Evolutionary conservation across 805 yeast genomes (phyloP).

Genomic region (Priceomyces haplophilus): DNA sequence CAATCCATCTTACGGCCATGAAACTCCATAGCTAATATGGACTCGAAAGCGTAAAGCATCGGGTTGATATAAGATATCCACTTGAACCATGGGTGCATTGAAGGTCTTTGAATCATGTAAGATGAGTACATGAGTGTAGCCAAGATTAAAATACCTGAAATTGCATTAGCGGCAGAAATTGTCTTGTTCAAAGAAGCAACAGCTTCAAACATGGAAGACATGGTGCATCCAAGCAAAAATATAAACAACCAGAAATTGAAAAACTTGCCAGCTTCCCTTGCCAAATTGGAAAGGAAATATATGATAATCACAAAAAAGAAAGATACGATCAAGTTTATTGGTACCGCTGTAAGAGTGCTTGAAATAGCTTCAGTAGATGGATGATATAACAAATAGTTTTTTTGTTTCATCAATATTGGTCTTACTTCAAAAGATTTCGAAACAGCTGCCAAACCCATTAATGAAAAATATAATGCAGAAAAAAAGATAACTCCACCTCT

Average conservation of each 20-base stretch:
- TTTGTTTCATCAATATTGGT: slow-evolving; percentile 29
- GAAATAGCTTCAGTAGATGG: slow-evolving; percentile 28
- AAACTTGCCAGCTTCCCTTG: slow-evolving; percentile 52
- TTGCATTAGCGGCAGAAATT: slow-evolving; percentile 54
- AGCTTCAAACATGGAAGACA: slow-evolving; percentile 51
- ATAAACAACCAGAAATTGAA: slow-evolving; percentile 48
- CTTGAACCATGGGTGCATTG: slow-evolving; percentile 35
- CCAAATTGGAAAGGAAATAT: slow-evolving; percentile 36
- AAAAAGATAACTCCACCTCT: slow-evolving; percentile 65
- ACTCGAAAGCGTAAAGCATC: slow-evolving; percentile 27
- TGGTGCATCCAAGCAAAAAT: slow-evolving; percentile 48
- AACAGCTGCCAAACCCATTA: slow-evolving; percentile 49
- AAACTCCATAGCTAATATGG: slow-evolving; percentile 28
- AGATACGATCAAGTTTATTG: slow-evolving; percentile 19
- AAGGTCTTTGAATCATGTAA: slow-evolving; percentile 29
- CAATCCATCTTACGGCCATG: slow-evolving; percentile 30
- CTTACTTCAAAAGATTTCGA: slow-evolving; percentile 22
- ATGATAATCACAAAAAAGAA: slow-evolving; percentile 22
- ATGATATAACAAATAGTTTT: slow-evolving; percentile 26
- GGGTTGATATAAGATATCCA: slow-evolving; percentile 40
- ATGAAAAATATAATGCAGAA: slow-evolving; percentile 50
- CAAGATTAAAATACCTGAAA: slow-evolving; percentile 47
- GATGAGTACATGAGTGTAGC: slow-evolving; percentile 29
- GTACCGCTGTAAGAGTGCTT: slow-evolving; percentile 19
- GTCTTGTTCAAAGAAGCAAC: slow-evolving; percentile 52